Evolutionary conservation across 805 yeast species (phyloP), one percentile per base, ranked within the genome.

Genomic region (Candida easanensis): DNA sequence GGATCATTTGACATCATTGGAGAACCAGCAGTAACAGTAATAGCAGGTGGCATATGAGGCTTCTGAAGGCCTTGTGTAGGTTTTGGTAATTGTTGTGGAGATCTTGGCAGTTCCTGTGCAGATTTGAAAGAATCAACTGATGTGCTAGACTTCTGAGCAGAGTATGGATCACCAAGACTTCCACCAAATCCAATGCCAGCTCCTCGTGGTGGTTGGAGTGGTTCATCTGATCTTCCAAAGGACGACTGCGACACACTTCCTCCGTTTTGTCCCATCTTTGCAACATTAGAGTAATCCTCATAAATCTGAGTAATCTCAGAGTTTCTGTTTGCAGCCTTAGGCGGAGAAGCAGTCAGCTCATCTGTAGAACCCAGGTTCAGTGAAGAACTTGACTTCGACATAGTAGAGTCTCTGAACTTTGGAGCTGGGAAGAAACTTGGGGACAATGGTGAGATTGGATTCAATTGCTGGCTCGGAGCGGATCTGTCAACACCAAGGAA

Each of bases 361-460:
- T 46, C 54, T 19, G 46, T 47, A n/a, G 54, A 50, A 8, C 36
- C 49, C 22, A 45, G 17, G 16, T 51, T 51, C 38, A 50, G 20
- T 2, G 47, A 38, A 1, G 54, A 50, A 22, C 56, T 51, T 15
- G 51, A 41, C 33, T 50, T 57, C 5, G 60, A 54, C 36, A 37
- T 48, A 2, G 40, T 41, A 21, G 58, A 50, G 44, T 53, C 57
- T 42, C 61, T 58, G 35, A 56, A 47, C 48, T 47, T 60, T 9
- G 66, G 62, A 18, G 57, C 61, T n/a, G 70, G 69, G 16, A 63
- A 44, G 49, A 66, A 65, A 27, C 64, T 60, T 36, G 71, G 70
- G 9, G 69, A 60, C 18, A 57, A 45, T 11, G 73, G 69, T 7
- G 67, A 63, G 26, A 48, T 51, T 20, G 65, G 61, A 20, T 56